Evolutionary conservation across 2,329 filamentous ascomycete genomes (phyloP), one percentile per base, ranked within the genome.

Genomic region (Pyricularia pennisetigena): DNA sequence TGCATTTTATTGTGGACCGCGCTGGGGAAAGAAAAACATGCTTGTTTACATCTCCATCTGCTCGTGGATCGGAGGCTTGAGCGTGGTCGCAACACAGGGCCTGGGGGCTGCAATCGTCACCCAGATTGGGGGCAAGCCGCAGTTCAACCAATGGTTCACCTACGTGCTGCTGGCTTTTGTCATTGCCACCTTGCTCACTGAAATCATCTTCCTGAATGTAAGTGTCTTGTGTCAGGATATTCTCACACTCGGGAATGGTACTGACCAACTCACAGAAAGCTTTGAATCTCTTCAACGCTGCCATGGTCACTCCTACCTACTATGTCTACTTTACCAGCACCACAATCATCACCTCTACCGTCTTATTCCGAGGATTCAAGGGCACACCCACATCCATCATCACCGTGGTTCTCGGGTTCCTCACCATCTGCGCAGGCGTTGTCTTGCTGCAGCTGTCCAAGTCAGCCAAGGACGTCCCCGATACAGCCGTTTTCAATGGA

Each of bases 301-400:
- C 95, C 8, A 86, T 99, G 72, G 95, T 99, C 69, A 99, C 95
- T 0, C 95, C 95, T 0, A 99, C 95, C 2, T 99, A 99, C 80
- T 99, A 99, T 78, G 95, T 99, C 72, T 94, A 96, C 82, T 99
- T 99, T 77, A 99, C 95, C 57, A 97, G 90, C 73, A 91, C 93
- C 5, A 98, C 95, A 24, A 97, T 99, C 72, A 87, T 98, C 72
- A 96, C 94, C 6, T 97, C 94, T 0, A 91, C 94, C 3, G 89
- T 99, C 64, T 82, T 99, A 2, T 98, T 98, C 79, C 90, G 88
- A 71, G 95, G 95, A 8, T 97, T 99, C 85, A 94, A 97, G 75
- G 95, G 94, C 49, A 92, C 92, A 0, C 84, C 86, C 0, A 85
- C 87, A 6, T 87, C 91, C 29, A 98, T 99, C 69, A 84, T 92